These are phyloP conservation scores for Rhynchospora pubera DNA, from an alignment of 176 grass and related monocot species.

Conservation along the genomic window DNA sequence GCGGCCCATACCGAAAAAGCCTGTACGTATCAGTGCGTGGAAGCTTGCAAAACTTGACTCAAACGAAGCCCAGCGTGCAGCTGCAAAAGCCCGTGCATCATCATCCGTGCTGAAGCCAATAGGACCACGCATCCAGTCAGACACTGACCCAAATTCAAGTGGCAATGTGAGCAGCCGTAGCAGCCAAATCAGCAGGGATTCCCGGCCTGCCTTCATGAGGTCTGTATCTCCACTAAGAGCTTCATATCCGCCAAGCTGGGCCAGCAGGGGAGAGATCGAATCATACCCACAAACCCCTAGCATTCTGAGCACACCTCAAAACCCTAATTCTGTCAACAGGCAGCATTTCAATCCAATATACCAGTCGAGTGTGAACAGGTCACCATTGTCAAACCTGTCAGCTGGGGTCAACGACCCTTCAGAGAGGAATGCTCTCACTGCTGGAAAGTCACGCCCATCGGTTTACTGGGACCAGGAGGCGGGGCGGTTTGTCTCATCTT, in stretches of 20 bases:
- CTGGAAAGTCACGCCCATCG: slow-evolving; percentile 32
- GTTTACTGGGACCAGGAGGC: slow-evolving; percentile 97
- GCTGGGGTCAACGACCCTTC: slow-evolving; percentile 27
- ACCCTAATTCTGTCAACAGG: slow-evolving; percentile 33
- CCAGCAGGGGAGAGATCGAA: slow-evolving; percentile 69
- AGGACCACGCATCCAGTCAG: slow-evolving; percentile 25
- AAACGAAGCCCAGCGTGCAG: slow-evolving; percentile 75
- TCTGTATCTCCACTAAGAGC: slow-evolving; percentile 57
- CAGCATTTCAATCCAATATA: slow-evolving; percentile 87
- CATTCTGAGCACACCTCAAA: slow-evolving; percentile 19
- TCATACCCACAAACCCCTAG: slow-evolving; percentile 31
- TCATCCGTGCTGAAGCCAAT: slow-evolving; percentile 71
- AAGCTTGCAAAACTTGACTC: slow-evolving; percentile 92
- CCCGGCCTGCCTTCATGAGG: slow-evolving; percentile 43
- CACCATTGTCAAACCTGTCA: slow-evolving; percentile 41
- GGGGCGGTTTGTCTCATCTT: slow-evolving; percentile 78
- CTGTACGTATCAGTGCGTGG: slow-evolving; percentile 83
- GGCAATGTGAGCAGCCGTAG: slow-evolving; percentile 57
- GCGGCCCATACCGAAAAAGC: slow-evolving; percentile 59
- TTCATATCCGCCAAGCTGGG: slow-evolving; percentile 56
- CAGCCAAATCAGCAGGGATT: slow-evolving; percentile 43
- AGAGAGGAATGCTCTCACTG: slow-evolving; percentile 14
- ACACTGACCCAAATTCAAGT: slow-evolving; percentile 53
- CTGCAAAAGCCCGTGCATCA: slow-evolving; percentile 85
- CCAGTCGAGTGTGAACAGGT: slow-evolving; percentile 61